These are phyloP conservation scores for Ilex asprella DNA, from an alignment of 257 asterid species.

Conservation along the genomic window DNA sequence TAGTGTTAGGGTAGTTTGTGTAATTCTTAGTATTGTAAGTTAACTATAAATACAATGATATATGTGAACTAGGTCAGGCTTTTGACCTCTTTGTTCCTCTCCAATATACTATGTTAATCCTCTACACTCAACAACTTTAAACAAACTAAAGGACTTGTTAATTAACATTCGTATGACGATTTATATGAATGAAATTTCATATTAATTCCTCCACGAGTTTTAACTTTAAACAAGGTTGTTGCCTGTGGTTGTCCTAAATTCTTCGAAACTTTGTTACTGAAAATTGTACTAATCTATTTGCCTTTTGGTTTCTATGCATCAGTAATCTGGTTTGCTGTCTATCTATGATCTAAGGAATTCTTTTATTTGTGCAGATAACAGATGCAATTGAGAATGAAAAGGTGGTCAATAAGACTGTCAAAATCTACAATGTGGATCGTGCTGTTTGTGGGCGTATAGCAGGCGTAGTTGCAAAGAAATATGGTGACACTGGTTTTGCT, in stretches of 20 bases:
- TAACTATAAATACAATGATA: no score
- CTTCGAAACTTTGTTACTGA: not conserved
- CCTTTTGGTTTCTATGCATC: not conserved
- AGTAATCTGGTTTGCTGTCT: not conserved
- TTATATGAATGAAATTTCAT: no score
- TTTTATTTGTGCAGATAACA: slow-evolving; percentile 43
- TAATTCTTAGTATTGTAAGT: no score
- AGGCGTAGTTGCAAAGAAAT: slow-evolving; percentile 89
- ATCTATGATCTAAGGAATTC: slow-evolving; percentile 2
- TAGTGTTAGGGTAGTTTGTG: no score
- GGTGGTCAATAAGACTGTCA: slow-evolving; percentile 61
- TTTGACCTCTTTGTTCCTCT: no score
- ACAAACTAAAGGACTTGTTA: no score
- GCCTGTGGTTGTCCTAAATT: not conserved
- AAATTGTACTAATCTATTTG: not conserved
- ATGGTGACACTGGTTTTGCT: slow-evolving; percentile 95
- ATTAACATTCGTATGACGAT: no score
- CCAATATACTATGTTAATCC: no score
- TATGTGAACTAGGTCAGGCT: no score
- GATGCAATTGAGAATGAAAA: slow-evolving; percentile 85
- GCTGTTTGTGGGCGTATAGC: slow-evolving; percentile 99
- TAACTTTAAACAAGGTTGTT: no score
- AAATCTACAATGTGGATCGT: slow-evolving; percentile 89
- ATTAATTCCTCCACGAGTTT: no score
- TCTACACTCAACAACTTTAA: no score